phyloP scores from a whole-genome alignment of 176 grass and related monocot genomes.

The Carex kokanica region DNA sequence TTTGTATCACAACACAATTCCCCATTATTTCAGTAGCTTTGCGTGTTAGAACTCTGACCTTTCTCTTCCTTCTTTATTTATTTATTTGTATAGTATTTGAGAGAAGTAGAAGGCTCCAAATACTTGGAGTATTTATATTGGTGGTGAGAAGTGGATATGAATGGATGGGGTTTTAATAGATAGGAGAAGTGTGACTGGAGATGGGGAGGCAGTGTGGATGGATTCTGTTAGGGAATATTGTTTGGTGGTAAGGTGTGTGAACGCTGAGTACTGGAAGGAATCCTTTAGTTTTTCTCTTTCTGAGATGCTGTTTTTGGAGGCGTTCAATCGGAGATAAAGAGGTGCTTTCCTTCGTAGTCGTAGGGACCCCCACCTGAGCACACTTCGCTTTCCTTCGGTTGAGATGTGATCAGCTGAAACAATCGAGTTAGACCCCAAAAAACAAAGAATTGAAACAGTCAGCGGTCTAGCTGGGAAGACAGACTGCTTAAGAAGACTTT shows the following conservation, averaged over 20 bases:
- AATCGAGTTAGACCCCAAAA: not conserved
- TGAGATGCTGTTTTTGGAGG: constrained; percentile 17
- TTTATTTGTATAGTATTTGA: not conserved
- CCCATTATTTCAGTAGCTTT: constrained; percentile 34
- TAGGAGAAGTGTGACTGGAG: not conserved
- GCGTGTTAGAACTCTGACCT: not conserved
- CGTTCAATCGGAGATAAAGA: not conserved
- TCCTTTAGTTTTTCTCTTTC: not conserved
- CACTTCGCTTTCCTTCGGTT: not conserved
- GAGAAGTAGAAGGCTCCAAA: not conserved
- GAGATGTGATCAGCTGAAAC: not conserved
- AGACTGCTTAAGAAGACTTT: not conserved
- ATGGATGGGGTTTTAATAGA: not conserved
- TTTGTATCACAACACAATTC: constrained; percentile 49
- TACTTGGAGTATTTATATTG: constrained; percentile 3
- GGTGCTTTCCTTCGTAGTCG: not conserved
- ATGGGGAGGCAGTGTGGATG: constrained; percentile 20
- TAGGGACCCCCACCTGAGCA: not conserved
- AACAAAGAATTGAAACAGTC: not conserved
- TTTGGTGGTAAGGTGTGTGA: constrained; percentile 8
- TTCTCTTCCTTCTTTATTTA: not conserved
- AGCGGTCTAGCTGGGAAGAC: not conserved
- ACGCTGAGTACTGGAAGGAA: constrained; percentile 14
- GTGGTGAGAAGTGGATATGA: not conserved
- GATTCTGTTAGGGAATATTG: not conserved